phyloP scores from a whole-genome alignment of 306 rosid genomes.

The Castanospermum australe region DNA sequence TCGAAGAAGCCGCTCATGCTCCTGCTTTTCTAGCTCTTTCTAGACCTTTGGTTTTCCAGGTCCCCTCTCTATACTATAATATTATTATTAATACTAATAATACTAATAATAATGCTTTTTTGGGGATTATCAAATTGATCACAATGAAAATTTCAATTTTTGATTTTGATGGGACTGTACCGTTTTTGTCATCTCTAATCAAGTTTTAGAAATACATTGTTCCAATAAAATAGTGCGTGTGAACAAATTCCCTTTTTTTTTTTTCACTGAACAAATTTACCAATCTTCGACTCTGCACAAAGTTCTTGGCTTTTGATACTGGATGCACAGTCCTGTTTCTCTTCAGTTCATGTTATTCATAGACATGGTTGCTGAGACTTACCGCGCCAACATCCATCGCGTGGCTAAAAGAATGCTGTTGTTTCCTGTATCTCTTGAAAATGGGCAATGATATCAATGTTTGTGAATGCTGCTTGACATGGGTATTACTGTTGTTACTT shows the following conservation, averaged over 20 bases:
- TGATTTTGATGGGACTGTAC: neutral
- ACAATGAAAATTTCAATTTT: neutral
- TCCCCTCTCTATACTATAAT: constrained; percentile 16
- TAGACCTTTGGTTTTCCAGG: constrained; percentile 69
- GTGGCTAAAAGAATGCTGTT: neutral
- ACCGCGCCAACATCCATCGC: neutral
- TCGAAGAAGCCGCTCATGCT: constrained; percentile 97
- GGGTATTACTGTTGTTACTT: neutral
- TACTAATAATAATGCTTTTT: neutral
- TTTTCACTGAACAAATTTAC: neutral
- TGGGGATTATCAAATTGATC: constrained; percentile 11
- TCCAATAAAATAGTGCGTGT: neutral
- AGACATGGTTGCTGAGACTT: neutral
- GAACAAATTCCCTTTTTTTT: neutral
- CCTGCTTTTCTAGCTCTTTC: constrained; percentile 80
- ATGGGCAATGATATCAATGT: neutral
- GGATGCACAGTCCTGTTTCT: neutral
- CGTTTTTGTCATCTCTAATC: neutral
- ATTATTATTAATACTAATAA: neutral
- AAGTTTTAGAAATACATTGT: neutral
- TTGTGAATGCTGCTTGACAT: neutral
- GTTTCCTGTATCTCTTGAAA: neutral
- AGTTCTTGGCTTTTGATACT: constrained; percentile 4
- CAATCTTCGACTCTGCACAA: neutral
- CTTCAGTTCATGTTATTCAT: neutral